A percentile compares a stretch with the other conserved stretches of the same genome.
Evolutionary conservation across 2,329 filamentous ascomycete genomes (phyloP).

Genomic region (Rachicladosporium sp.): DNA sequence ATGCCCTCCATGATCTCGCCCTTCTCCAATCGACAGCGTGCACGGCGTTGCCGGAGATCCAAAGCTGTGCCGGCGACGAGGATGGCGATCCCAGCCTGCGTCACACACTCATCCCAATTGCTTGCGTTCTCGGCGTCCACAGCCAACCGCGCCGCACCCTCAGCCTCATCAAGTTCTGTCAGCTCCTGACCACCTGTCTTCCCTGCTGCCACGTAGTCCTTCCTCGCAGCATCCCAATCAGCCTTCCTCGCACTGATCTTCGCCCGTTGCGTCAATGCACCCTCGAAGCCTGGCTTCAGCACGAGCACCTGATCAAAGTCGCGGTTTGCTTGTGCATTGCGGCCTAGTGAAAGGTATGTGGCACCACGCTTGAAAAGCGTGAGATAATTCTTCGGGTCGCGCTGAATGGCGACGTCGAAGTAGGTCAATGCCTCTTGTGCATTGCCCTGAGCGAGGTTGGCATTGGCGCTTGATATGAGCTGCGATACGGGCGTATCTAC

Average conservation of each 20-base stretch:
- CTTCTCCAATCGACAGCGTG: slow-evolving; percentile 74
- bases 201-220: slow-evolving; percentile 59
- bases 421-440: slow-evolving; percentile 79
- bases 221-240: slow-evolving; percentile 64
- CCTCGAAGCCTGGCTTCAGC: slow-evolving; percentile 82
- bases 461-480: slow-evolving; percentile 72
- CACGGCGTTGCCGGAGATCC: slow-evolving; percentile 62
- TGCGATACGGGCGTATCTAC: slow-evolving; percentile 69
- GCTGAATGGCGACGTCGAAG: slow-evolving; percentile 80
- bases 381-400: slow-evolving; percentile 84
- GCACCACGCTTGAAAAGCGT: slow-evolving; percentile 92
- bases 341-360: slow-evolving; percentile 82
- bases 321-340: slow-evolving; percentile 63
- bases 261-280: slow-evolving; percentile 77
- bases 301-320: slow-evolving; percentile 87
- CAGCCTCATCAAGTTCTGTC: slow-evolving; percentile 41
- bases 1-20: slow-evolving; percentile 81
- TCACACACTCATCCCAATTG: slow-evolving; percentile 79
- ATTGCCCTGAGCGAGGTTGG: slow-evolving; percentile 76
- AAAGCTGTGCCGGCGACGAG: slow-evolving; percentile 62
- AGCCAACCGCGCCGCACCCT: slow-evolving; percentile 34
- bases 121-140: slow-evolving; percentile 46
- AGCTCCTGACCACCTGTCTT: slow-evolving; percentile 53
- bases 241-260: slow-evolving; percentile 59
- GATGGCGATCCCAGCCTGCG: slow-evolving; percentile 74